Percentiles rank a stretch among this genome's conserved stretches.
These are phyloP conservation scores for Boletus rubroflammeus DNA, from an alignment of 768 basidiomycete species.

Conservation along the genomic window DNA sequence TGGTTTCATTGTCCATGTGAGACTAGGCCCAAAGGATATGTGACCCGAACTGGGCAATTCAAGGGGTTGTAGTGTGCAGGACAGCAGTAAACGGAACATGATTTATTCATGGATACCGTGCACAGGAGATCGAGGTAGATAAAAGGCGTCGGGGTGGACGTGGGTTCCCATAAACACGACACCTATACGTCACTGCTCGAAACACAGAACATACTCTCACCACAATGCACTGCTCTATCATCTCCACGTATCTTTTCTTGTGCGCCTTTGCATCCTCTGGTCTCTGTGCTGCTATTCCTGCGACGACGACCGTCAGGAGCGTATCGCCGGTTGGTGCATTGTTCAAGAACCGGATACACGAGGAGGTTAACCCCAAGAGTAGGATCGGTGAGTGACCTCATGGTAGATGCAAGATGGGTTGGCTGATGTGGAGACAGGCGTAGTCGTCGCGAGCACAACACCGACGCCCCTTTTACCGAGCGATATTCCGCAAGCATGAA, in stretches of 20 bases:
- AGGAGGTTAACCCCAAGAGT: conserved; percentile 14
- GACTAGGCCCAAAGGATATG: not conserved
- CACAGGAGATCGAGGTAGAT: conserved; percentile 10
- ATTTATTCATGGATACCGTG: not conserved
- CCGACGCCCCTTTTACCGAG: not conserved
- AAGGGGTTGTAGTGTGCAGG: not conserved
- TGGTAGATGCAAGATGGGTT: not conserved
- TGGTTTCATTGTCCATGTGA: not conserved
- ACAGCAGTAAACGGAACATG: too few relatives aligned
- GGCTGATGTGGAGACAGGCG: conserved; percentile 3
- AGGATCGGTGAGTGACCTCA: conserved; percentile 5
- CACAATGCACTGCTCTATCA: conserved; percentile 13
- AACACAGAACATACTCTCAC: not conserved
- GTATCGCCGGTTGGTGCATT: conserved; percentile 8
- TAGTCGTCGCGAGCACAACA: not conserved
- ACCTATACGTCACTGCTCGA: not conserved
- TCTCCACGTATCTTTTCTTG: conserved; percentile 11
- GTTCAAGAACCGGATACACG: conserved; percentile 21
- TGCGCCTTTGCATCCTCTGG: conserved; percentile 13
- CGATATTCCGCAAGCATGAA: not conserved
- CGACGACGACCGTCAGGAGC: not conserved
- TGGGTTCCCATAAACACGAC: not conserved
- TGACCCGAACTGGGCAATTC: not conserved
- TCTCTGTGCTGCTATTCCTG: conserved; percentile 14
- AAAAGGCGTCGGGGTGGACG: conserved; percentile 8